Evolutionary conservation across 2,329 filamentous ascomycete species (phyloP).

Genomic region (Exophiala lecanii-corni): DNA sequence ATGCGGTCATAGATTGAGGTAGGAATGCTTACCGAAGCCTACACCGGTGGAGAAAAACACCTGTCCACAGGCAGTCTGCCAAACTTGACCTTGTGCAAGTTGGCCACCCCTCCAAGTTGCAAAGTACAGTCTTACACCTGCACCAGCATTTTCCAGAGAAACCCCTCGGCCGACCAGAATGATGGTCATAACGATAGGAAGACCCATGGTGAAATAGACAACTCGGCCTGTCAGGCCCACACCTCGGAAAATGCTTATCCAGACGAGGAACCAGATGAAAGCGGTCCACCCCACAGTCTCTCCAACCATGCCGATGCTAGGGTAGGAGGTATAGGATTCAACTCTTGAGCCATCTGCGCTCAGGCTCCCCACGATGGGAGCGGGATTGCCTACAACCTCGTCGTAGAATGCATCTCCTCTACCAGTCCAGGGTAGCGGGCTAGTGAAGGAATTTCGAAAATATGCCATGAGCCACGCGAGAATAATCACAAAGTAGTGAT

Average conservation of each 20-base stretch:
- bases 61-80: constrained; percentile 58
- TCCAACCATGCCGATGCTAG: constrained; percentile 44
- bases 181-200: constrained; percentile 54
- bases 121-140: constrained; percentile 49
- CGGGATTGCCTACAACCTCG: constrained; percentile 47
- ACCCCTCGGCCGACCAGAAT: constrained; percentile 52
- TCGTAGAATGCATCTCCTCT: constrained; percentile 51
- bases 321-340: constrained; percentile 45
- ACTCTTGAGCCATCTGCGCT: constrained; percentile 32
- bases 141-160: constrained; percentile 51
- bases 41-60: constrained; percentile 58
- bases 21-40: constrained; percentile 41
- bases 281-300: constrained; percentile 56
- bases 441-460: constrained; percentile 53
- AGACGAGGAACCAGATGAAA: constrained; percentile 58
- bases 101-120: constrained; percentile 48
- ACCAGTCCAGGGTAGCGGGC: constrained; percentile 51
- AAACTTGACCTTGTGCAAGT: constrained; percentile 49
- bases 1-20: background rate
- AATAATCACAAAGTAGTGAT: constrained; percentile 54
- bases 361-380: constrained; percentile 39
- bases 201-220: constrained; percentile 59
- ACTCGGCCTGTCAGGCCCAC: constrained; percentile 55
- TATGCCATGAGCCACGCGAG: constrained; percentile 58
- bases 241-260: constrained; percentile 56